Percentiles rank a stretch among this genome's conserved stretches.
Evolutionary conservation across 2,329 filamentous ascomycete species (phyloP).

Genomic region (Pseudogymnoascus sp.): DNA sequence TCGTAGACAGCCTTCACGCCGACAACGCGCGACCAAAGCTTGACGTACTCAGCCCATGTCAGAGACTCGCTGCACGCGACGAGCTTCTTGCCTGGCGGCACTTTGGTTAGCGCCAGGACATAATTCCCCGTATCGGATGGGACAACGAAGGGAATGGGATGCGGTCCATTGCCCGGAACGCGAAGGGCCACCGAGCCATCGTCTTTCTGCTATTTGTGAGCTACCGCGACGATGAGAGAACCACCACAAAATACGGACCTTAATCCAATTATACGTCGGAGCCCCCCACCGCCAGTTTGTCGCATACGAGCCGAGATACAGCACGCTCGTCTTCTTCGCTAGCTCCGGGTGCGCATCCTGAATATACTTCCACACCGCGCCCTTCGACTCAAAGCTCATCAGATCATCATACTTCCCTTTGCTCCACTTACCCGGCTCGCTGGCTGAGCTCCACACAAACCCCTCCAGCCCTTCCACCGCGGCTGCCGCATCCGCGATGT

Average conservation of each 20-base stretch:
- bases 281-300: constrained; percentile 20
- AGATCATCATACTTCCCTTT: constrained; percentile 35
- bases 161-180: neutral
- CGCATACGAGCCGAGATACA: constrained; percentile 29
- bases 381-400: constrained; percentile 38
- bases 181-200: neutral
- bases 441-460: constrained; percentile 34
- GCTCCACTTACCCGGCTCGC: constrained; percentile 31
- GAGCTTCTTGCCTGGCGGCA: constrained; percentile 21
- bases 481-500: constrained; percentile 32
- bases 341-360: constrained; percentile 23
- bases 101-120: constrained; percentile 22
- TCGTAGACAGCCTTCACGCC: constrained; percentile 13
- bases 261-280: neutral
- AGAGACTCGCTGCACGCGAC: constrained; percentile 2
- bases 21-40: constrained; percentile 15
- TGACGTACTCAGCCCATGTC: neutral
- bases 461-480: constrained; percentile 29
- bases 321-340: constrained; percentile 25
- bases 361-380: constrained; percentile 28
- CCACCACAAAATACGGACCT: neutral
- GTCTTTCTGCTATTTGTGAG: neutral
- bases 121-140: constrained; percentile 21
- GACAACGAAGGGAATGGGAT: neutral
- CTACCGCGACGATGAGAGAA: neutral